These are phyloP conservation scores for Mycotypha africana DNA, from an alignment of 371 early-diverging fungal genomes.

Conservation along the genomic window DNA sequence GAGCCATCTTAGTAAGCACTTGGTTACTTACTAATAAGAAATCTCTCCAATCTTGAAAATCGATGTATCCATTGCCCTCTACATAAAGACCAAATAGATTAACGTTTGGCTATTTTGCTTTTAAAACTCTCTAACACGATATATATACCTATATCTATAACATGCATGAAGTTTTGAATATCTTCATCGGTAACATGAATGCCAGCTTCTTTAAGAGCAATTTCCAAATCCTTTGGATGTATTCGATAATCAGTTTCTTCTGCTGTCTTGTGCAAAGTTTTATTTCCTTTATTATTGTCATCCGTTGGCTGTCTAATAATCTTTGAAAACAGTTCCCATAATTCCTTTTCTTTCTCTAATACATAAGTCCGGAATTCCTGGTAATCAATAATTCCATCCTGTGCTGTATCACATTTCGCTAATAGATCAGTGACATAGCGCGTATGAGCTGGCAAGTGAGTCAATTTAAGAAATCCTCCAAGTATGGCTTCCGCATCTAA, in stretches of 20 bases:
- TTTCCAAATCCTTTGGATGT: slow-evolving; percentile 51
- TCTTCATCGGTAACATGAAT: slow-evolving; percentile 61
- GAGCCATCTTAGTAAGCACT: too few species aligned
- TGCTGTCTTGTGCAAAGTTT: too few species aligned
- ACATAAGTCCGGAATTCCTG: slow-evolving; percentile 71
- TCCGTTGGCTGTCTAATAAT: too few species aligned
- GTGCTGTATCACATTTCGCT: slow-evolving; percentile 52
- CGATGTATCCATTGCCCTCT: slow-evolving; percentile 65
- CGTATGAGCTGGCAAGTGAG: slow-evolving; percentile 46
- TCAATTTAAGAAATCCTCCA: slow-evolving; percentile 40
- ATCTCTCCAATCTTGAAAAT: slow-evolving; percentile 74
- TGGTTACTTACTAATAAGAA: slow-evolving; percentile 67
- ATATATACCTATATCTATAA: slow-evolving; percentile 56
- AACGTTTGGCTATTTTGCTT: too few species aligned
- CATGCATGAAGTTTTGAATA: slow-evolving; percentile 57
- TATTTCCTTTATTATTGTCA: too few species aligned
- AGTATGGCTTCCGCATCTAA: slow-evolving; percentile 46
- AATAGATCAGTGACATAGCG: slow-evolving; percentile 49
- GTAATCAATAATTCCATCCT: slow-evolving; percentile 60
- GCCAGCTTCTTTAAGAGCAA: slow-evolving; percentile 53
- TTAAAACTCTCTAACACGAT: too few species aligned
- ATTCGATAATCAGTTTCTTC: slow-evolving; percentile 59
- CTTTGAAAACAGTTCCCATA: slow-evolving; percentile 64
- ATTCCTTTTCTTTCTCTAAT: slow-evolving; percentile 59
- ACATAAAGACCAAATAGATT: neutral